Percentiles rank a stretch among this genome's conserved stretches.
These are phyloP conservation scores for Arthrobotrys entomopaga DNA, from an alignment of 2,329 filamentous ascomycete species.

Conservation along the genomic window DNA sequence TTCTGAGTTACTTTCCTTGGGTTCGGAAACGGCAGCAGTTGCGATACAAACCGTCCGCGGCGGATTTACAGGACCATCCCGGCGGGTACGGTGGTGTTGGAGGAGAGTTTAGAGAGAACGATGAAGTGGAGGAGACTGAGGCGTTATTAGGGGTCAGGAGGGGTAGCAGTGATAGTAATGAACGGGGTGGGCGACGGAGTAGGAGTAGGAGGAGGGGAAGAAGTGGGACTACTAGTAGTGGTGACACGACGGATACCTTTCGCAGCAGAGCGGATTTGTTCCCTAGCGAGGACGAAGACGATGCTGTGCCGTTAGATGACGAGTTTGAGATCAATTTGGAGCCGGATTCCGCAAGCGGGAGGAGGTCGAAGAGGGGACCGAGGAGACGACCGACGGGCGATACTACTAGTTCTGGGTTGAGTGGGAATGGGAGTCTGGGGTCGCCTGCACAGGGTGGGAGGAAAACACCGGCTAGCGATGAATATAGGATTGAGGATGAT, in stretches of 20 bases:
- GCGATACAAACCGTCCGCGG: constrained; percentile 72
- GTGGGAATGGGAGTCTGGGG: constrained; percentile 55
- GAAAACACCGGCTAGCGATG: constrained; percentile 35
- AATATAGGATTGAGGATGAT: constrained; percentile 47
- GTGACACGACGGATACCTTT: constrained; percentile 71
- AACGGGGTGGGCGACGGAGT: constrained; percentile 19
- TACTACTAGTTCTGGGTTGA: constrained; percentile 63
- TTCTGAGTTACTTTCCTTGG: constrained; percentile 72
- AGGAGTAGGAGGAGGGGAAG: constrained; percentile 62
- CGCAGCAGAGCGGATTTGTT: constrained; percentile 75
- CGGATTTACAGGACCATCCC: constrained; percentile 73
- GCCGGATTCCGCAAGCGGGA: constrained; percentile 67
- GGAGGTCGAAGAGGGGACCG: constrained; percentile 61
- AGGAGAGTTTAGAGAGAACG: constrained; percentile 60
- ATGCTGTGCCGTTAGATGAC: constrained; percentile 74
- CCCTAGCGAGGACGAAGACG: constrained; percentile 74
- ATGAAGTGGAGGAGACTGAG: constrained; percentile 63
- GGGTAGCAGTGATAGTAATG: constrained; percentile 12
- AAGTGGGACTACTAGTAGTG: constrained; percentile 70
- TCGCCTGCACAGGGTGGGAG: constrained; percentile 39
- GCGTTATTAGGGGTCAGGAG: constrained; percentile 68
- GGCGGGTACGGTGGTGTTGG: constrained; percentile 61
- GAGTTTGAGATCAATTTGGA: constrained; percentile 73
- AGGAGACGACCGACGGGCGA: constrained; percentile 66
- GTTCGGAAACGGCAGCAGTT: constrained; percentile 70